These are phyloP conservation scores for Sugiyamaella xylanicola DNA, from an alignment of 1,139 yeast species.

Conservation along the genomic window DNA sequence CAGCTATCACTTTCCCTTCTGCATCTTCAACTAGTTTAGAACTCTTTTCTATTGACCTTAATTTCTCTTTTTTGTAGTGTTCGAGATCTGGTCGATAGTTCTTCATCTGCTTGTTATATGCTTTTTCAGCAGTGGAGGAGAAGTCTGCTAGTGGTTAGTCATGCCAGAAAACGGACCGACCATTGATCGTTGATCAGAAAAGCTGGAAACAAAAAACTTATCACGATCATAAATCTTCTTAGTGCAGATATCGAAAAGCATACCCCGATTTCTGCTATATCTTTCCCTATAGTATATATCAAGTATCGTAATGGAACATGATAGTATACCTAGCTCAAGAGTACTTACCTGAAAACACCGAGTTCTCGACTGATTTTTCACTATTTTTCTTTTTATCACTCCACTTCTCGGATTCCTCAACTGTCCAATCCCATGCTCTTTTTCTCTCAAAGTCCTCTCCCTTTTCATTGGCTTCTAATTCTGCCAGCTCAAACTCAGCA, in stretches of 20 bases:
- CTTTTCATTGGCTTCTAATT: slow-evolving; percentile 44
- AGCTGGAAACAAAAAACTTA: background rate
- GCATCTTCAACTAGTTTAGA: slow-evolving; percentile 32
- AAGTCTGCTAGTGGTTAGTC: slow-evolving; percentile 40
- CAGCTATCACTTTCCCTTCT: slow-evolving; percentile 32
- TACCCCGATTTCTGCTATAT: too few species aligned
- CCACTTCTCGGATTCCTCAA: slow-evolving; percentile 73
- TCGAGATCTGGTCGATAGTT: slow-evolving; percentile 49
- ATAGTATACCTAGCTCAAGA: too few species aligned
- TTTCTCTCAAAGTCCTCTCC: slow-evolving; percentile 49
- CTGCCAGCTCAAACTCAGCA: slow-evolving; percentile 48
- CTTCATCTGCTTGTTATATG: slow-evolving; percentile 54
- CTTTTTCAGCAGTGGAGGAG: slow-evolving; percentile 56
- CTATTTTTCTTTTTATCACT: slow-evolving; percentile 47
- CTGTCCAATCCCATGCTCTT: slow-evolving; percentile 62
- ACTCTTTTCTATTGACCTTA: slow-evolving; percentile 31
- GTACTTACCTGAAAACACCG: slow-evolving; percentile 30
- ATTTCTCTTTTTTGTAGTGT: slow-evolving; percentile 47
- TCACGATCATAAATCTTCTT: too few species aligned
- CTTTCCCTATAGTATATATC: too few species aligned
- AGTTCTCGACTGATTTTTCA: slow-evolving; percentile 27
- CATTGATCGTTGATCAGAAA: too few species aligned
- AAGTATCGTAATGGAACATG: too few species aligned
- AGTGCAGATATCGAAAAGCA: background rate
- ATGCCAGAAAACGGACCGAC: background rate